Conservation (phyloP, 1,284 basidiomycete species). For the Naganishia cerealis region DNA sequence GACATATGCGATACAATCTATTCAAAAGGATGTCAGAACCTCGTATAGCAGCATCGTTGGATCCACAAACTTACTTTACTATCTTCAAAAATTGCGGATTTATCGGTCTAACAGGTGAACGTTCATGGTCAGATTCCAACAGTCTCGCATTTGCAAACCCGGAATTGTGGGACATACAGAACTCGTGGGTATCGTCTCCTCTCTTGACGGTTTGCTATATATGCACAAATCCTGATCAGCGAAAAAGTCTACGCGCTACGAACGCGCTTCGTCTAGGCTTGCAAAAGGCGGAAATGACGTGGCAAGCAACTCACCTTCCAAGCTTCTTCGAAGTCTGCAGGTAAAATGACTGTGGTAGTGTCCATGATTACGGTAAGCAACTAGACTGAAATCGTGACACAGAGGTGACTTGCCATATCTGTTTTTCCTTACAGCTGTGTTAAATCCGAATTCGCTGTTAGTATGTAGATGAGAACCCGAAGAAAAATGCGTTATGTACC, state of each 20-base stretch:
- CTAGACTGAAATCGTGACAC: not conserved
- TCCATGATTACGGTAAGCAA: not conserved
- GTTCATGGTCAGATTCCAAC: slow-evolving; percentile 36
- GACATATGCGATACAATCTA: slow-evolving; percentile 28
- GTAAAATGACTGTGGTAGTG: slow-evolving; percentile 69
- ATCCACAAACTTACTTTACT: slow-evolving; percentile 31
- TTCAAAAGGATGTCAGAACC: not conserved
- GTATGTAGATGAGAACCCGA: not conserved
- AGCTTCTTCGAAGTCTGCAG: slow-evolving; percentile 95
- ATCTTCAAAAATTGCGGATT: slow-evolving; percentile 17
- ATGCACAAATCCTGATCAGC: slow-evolving; percentile 44
- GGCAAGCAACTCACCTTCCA: slow-evolving; percentile 77
- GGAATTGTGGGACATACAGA: slow-evolving; percentile 66
- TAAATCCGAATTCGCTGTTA: not conserved
- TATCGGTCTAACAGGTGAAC: slow-evolving; percentile 25
- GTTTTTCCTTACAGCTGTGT: slow-evolving; percentile 91
- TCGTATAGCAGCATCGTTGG: not conserved
- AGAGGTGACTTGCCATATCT: slow-evolving; percentile 62
- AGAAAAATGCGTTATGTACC: slow-evolving; percentile 58
- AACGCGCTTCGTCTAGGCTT: slow-evolving; percentile 35
- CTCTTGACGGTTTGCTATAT: slow-evolving; percentile 86
- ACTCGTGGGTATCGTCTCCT: slow-evolving; percentile 88
- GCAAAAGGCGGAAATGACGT: slow-evolving; percentile 52
- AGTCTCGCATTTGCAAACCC: slow-evolving; percentile 40
- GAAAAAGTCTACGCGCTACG: slow-evolving; percentile 40